Evolutionary conservation across 192 early-diverging fungal species (phyloP), one percentile per base, ranked within the genome.

Genomic region (Phycomyces blakesleeanus): DNA sequence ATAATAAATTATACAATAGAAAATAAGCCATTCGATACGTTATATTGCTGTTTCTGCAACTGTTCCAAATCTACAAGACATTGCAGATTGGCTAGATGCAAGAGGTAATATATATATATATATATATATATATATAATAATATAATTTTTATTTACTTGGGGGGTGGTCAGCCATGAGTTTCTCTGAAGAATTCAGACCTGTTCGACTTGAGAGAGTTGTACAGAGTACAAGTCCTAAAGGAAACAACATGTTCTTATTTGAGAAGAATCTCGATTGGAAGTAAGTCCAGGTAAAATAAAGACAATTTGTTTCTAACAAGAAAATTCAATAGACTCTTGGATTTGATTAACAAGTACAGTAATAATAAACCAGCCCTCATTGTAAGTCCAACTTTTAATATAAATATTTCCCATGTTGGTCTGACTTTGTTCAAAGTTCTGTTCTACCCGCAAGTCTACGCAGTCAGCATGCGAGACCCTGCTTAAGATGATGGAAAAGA

Each of bases 171-270:
- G 66, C 59, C 16, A 34, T 76, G 10, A 57, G 77, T 4, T 91
- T 90, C 74, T 85, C 85, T 1, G 86, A 89, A 40, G 87, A 89
- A 29, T 89, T 75, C 54, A 73, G 89, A 21, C 85, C 89, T 4
- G 81, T 91, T n/a, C 57, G 75, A 62, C 63, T 91, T 2, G 47
- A 64, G 24, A 73, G 78, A 29, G 68, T 84, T 38, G 84, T 89
- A 0, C 55, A 80, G 49, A 76, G 75, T 3, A 83, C 63, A 63
- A 63, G 57, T n/a, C 39, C 53, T 7, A 71, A 53, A 37, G 64
- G 44, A 16, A 38, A 54, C 49, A 81, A 77, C 57, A 69, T 64
- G 22, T 88, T 83, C 60, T 52, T 63, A 21, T 87, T 86, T 78
- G 88, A 88, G 6, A 72, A 77, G 22, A 66, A 47, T 5, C 64